A percentile compares a stretch with the other conserved stretches of the same genome.
Conservation (phyloP, 345 rosid genomes). For the Carallia brachiata region DNA sequence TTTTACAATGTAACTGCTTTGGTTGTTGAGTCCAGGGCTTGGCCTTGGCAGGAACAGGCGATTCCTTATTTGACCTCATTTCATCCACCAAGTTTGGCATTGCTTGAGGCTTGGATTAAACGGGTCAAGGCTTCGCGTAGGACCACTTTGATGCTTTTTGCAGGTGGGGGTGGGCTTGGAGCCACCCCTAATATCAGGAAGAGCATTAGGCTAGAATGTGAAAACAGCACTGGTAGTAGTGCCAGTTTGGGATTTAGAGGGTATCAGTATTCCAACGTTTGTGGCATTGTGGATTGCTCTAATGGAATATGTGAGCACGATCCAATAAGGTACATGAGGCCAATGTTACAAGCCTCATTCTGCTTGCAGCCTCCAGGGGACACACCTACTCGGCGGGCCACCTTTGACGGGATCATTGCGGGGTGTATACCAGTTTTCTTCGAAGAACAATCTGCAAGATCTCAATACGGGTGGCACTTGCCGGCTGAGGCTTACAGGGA, state of each 20-base stretch:
- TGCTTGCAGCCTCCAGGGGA: constrained; percentile 95
- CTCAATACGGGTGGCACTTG: constrained; percentile 77
- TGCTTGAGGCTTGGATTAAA: constrained; percentile 65
- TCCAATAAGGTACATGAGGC: constrained; percentile 75
- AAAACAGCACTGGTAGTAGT: constrained; percentile 23
- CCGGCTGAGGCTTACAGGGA: constrained; percentile 48
- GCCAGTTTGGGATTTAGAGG: background rate
- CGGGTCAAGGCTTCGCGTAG: constrained; percentile 58
- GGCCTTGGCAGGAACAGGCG: constrained; percentile 96
- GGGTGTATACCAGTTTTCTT: constrained; percentile 96
- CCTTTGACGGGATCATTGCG: constrained; percentile 76
- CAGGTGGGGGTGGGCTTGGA: constrained; percentile 79
- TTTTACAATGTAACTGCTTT: constrained; percentile 72
- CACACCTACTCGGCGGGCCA: constrained; percentile 77
- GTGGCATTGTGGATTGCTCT: constrained; percentile 84
- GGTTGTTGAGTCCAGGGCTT: constrained; percentile 59
- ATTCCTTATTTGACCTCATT: constrained; percentile 89
- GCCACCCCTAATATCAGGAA: constrained; percentile 64
- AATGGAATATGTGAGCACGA: constrained; percentile 89
- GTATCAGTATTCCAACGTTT: constrained; percentile 35
- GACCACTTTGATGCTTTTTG: constrained; percentile 63
- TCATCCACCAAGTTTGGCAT: constrained; percentile 67
- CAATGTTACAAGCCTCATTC: constrained; percentile 68
- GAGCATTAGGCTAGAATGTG: constrained; percentile 80
- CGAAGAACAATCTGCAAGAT: constrained; percentile 70